Percentiles rank a stretch among this genome's conserved stretches.
phyloP scores from a whole-genome alignment of 2,329 filamentous ascomycete species.

The Byssothecium circinans region DNA sequence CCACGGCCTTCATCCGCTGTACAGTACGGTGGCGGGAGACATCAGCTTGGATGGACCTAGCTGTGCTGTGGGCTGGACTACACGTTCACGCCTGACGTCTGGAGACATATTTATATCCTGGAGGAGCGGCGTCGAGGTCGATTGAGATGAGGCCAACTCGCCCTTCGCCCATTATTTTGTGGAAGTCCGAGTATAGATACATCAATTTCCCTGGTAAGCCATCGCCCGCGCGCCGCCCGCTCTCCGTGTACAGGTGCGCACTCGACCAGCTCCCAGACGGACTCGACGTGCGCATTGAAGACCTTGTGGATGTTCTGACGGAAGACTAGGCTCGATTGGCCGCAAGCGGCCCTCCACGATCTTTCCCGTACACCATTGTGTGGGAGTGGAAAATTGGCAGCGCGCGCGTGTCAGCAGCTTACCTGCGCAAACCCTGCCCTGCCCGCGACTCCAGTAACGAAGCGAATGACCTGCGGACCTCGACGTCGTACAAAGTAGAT shows the following conservation, averaged over 20 bases:
- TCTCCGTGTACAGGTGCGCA: not conserved
- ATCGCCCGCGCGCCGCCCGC: conserved; percentile 16
- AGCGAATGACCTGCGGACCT: conserved; percentile 40
- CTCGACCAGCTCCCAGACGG: no score
- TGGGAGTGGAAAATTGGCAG: conserved; percentile 37
- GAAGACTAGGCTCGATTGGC: conserved; percentile 31
- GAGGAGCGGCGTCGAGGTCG: conserved; percentile 3
- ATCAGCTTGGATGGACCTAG: no score
- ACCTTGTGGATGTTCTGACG: conserved; percentile 22
- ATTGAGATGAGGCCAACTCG: conserved; percentile 2
- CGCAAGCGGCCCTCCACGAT: conserved; percentile 35
- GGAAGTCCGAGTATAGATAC: not conserved
- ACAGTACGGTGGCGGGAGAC: no score
- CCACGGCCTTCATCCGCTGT: no score
- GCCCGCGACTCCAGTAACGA: conserved; percentile 31
- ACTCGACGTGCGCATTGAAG: no score
- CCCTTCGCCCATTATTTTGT: not conserved
- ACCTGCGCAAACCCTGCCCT: conserved; percentile 42
- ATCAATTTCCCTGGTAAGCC: conserved; percentile 21
- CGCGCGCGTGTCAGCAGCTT: conserved; percentile 40
- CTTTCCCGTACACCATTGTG: conserved; percentile 33
- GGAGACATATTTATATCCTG: conserved; percentile 26
- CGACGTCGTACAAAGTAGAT: conserved; percentile 42
- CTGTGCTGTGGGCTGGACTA: no score
- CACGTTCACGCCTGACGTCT: conserved; percentile 5